Evolutionary conservation across 495 filamentous ascomycete genomes (phyloP).

Genomic region (Bacidia gigantensis): DNA sequence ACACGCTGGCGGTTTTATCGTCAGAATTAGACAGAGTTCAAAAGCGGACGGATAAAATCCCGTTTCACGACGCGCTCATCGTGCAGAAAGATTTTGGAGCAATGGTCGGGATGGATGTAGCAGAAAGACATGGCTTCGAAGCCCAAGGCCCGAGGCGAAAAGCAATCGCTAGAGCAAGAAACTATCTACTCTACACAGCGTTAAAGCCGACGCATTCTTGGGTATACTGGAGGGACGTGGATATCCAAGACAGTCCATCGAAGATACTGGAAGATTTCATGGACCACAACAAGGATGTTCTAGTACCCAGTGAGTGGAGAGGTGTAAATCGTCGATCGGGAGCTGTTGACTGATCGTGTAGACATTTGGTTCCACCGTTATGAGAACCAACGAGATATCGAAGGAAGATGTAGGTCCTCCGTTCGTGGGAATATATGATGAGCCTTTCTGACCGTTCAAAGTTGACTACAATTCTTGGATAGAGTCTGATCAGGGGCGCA

Average conservation of each 20-base stretch:
- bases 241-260: constrained; percentile 80
- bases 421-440: not conserved
- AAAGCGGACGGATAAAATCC: constrained; percentile 57
- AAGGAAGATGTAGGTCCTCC: constrained; percentile 38
- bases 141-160: constrained; percentile 86
- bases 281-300: constrained; percentile 78
- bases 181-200: constrained; percentile 76
- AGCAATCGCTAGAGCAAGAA: constrained; percentile 77
- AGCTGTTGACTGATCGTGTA: constrained; percentile 22
- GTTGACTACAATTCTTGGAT: constrained; percentile 99
- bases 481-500: constrained; percentile 72
- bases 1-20: constrained; percentile 68
- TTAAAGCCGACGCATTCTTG: constrained; percentile 89
- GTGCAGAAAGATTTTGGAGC: constrained; percentile 82
- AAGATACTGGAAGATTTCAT: constrained; percentile 91
- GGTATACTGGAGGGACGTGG: constrained; percentile 98
- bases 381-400: constrained; percentile 66
- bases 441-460: constrained; percentile 22
- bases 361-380: constrained; percentile 99
- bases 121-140: constrained; percentile 70
- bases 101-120: constrained; percentile 54
- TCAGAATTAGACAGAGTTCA: constrained; percentile 82
- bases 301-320: constrained; percentile 75
- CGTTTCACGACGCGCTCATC: constrained; percentile 71
- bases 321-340: not conserved